Base-by-base conservation (phyloP, 805 yeast species). In the Hanseniaspora osmophila region DNA sequence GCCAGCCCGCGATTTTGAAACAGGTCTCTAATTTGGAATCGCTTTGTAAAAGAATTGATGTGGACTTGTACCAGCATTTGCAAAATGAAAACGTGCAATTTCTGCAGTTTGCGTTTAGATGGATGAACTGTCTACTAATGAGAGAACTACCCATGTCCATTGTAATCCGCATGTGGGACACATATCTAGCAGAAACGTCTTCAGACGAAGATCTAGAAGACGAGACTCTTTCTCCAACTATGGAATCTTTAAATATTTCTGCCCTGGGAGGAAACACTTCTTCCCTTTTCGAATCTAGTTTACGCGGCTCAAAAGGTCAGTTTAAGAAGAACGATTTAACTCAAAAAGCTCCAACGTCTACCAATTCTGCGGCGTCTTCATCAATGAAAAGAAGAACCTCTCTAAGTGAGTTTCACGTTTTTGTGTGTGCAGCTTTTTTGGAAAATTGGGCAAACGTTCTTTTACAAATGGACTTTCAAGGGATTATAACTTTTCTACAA, bases 71-170 rank as follows among this genome's bases (percentile, higher is more conserved):
- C 37, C 68, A 69, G 35, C 97, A 92, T 64, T 74, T 92, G 51
- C 78, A 79, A 48, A 57, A 62, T 1, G 96, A 92, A 59, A 84
- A 84, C 42, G 77, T 92, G n/a, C 95, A 92, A 62, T 92, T 92
- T 57, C 77, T 92, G 51, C 98, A 92, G 63, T 92, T 92, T 62
- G 77, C 96, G 17, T 92, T 92, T 66, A 71, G 98, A 53, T 92
- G 98, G 98, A 92, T 92, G 97, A 92, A 92, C 64, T 92, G 98
- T 66, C 67, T 92, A 56, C 67, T 92, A 43, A 92, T 92, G 98
- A 75, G 98, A 52, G 98, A 92, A 56, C 70, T 92, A 40, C 77
- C 80, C 38, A 77, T 92, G 56, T 67, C 68, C 30, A 74, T 85
- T 49, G 83, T 88, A 5, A 78, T 88, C 18, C 71, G 98, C 47